Base-by-base conservation (phyloP, 169 alveolate genomes). In the Besnoitia besnoiti region DNA sequence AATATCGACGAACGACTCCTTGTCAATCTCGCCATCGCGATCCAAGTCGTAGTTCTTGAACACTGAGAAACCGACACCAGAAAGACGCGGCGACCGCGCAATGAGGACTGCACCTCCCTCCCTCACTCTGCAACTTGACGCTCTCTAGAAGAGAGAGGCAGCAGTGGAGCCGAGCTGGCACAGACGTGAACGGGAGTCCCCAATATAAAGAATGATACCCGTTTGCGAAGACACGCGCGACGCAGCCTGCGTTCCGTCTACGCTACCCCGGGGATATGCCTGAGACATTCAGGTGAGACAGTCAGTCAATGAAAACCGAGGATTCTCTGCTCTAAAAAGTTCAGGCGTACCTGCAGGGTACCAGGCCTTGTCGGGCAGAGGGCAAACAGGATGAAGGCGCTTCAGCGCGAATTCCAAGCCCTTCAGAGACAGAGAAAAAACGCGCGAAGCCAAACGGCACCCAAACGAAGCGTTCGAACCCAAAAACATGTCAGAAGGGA, bases 1-100 rank as follows among this genome's bases (percentile, higher is more conserved):
- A 21, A 89, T 89, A 47, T 89, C 93, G 40, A 47, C 88, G 49
- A 89, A 89, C 33, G 93, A 89, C 77, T 73, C 93, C 5, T 85
- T 84, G 46, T 89, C 93, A 79, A 89, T 89, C 80, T 89, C 93
- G 33, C 93, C 93, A 33, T 89, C 93, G 33, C 82, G 76, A 46
- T 89, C 93, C 79, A 76, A 59, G 61, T 89, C 93, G 61, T 75
- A 89, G 82, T 89, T 89, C n/a, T 46, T 46, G 73, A 89, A 89
- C n/a, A 89, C 93, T 89, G 87, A 5, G 44, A 1, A 1, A 67
- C 10, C 4, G 10, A 21, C 39, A n/a, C 12, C 67, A 19, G 3
- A 16, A 16, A 5, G 33, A 55, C 27, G n/a, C n/a, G n/a, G n/a
- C n/a, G n/a, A n/a, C n/a, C n/a, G n/a, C n/a, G n/a, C n/a, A n/a